A percentile compares a stretch with the other conserved stretches of the same genome.
Conservation (phyloP, 176 grass and related monocot genomes). For the Themeda triandra region DNA sequence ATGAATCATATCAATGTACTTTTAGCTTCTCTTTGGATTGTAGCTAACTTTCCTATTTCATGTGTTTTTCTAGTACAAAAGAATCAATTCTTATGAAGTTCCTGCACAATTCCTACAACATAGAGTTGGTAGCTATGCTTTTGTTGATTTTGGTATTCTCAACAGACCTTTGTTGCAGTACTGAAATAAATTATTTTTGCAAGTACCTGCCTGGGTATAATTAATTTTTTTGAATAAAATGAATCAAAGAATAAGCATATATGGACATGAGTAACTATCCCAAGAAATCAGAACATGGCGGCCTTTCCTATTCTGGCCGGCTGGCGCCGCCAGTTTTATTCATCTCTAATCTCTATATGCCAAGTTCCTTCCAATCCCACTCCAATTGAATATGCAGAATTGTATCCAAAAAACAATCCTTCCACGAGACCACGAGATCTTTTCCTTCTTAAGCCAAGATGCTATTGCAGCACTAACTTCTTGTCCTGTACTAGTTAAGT, state of each 20-base stretch:
- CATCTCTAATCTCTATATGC: too few species aligned
- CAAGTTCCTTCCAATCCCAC: too few species aligned
- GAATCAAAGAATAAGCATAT: too few species aligned
- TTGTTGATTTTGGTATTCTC: background rate
- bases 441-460: too few species aligned
- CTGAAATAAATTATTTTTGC: background rate
- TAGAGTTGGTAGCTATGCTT: background rate
- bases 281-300: too few species aligned
- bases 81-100: background rate
- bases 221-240: background rate
- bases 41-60: too few species aligned
- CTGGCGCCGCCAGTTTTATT: background rate
- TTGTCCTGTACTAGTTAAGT: too few species aligned
- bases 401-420: too few species aligned
- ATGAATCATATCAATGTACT: background rate
- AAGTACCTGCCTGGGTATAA: background rate
- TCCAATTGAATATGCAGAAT: too few species aligned
- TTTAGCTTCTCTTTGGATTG: too few species aligned
- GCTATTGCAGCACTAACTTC: too few species aligned
- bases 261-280: too few species aligned
- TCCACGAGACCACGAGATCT: background rate
- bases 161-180: background rate
- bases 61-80: background rate
- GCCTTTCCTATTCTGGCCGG: background rate
- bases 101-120: background rate